A percentile compares a stretch with the other conserved stretches of the same genome.
These are phyloP conservation scores for Iodosphaeria phyllophila DNA, from an alignment of 2,329 filamentous ascomycete genomes.

Conservation along the genomic window DNA sequence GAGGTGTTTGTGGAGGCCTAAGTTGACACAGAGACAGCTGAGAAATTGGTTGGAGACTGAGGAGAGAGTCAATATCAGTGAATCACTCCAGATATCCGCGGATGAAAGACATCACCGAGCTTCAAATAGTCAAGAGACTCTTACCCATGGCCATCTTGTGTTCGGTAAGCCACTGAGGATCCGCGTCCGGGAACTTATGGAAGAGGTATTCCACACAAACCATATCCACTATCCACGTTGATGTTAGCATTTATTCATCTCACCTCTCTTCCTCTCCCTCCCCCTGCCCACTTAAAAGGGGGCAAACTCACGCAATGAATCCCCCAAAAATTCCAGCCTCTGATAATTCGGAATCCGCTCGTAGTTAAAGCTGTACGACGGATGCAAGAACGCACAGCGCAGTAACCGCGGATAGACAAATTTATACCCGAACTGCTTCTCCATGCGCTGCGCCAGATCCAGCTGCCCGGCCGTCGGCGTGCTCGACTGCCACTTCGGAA, in stretches of 20 bases:
- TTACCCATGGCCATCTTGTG: slow-evolving; percentile 99
- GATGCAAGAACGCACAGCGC: slow-evolving; percentile 73
- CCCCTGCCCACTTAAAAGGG: slow-evolving; percentile 82
- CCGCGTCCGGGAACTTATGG: slow-evolving; percentile 53
- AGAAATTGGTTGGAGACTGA: slow-evolving; percentile 93
- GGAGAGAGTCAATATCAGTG: too few relatives aligned
- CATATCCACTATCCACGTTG: too few relatives aligned
- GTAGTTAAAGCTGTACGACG: slow-evolving; percentile 58
- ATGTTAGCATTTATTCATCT: too few relatives aligned
- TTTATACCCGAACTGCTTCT: slow-evolving; percentile 32
- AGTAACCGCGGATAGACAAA: slow-evolving; percentile 65
- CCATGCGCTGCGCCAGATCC: slow-evolving; percentile 47
- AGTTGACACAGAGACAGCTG: slow-evolving; percentile 57
- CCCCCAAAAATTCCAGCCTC: slow-evolving; percentile 79
- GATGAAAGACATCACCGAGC: too few relatives aligned
- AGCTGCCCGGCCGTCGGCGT: slow-evolving; percentile 45
- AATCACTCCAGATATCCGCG: too few relatives aligned
- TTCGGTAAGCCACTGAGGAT: slow-evolving; percentile 93
- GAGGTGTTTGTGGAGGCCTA: slow-evolving; percentile 62
- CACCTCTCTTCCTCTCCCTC: too few relatives aligned
- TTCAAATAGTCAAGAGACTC: too few relatives aligned
- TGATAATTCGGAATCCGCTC: slow-evolving; percentile 79
- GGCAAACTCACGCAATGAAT: too few relatives aligned
- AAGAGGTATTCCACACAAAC: slow-evolving; percentile 65
- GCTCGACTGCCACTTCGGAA: slow-evolving; percentile 52